A percentile compares a stretch with the other conserved stretches of the same genome.
phyloP scores from a whole-genome alignment of 495 filamentous ascomycete genomes.

The Beverwykella pulmonaria region DNA sequence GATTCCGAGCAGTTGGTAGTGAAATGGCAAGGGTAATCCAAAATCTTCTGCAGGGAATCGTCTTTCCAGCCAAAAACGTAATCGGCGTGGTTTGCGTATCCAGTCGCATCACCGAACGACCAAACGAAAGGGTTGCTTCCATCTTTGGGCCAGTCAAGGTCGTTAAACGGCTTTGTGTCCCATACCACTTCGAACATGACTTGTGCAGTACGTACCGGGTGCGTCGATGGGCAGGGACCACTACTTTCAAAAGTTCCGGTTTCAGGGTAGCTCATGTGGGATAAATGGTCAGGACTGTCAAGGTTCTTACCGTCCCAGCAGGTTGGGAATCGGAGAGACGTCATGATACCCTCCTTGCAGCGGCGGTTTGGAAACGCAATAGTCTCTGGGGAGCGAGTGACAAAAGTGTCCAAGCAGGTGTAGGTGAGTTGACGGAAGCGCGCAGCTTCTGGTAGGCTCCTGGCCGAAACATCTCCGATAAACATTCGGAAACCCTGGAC shows the following conservation, averaged over 20 bases:
- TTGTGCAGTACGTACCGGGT: constrained; percentile 32
- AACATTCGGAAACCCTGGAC: constrained; percentile 34
- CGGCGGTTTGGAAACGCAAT: constrained; percentile 15
- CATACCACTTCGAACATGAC: constrained; percentile 32
- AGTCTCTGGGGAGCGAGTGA: constrained; percentile 17
- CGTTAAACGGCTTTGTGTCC: constrained; percentile 30
- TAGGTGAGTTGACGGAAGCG: constrained; percentile 28
- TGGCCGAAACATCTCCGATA: constrained; percentile 15
- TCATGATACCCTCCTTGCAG: constrained; percentile 34
- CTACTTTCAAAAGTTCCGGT: constrained; percentile 27
- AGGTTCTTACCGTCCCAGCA: constrained; percentile 60
- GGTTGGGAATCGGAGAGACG: constrained; percentile 26
- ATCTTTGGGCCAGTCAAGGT: constrained; percentile 28
- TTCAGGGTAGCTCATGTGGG: constrained; percentile 46
- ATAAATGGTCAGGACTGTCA: constrained; percentile 55
- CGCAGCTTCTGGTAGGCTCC: constrained; percentile 6
- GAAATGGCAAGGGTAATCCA: constrained; percentile 51
- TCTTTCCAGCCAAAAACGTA: constrained; percentile 34
- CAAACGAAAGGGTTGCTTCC: constrained; percentile 30
- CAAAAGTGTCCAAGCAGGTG: constrained; percentile 27
- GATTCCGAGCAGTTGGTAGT: constrained; percentile 45
- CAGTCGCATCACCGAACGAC: constrained; percentile 32
- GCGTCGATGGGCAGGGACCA: constrained; percentile 27
- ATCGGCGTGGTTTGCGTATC: constrained; percentile 51
- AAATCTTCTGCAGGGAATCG: constrained; percentile 24